Evolutionary conservation across 2,329 filamentous ascomycete genomes (phyloP).

Genomic region (Drechslerella dactyloides): DNA sequence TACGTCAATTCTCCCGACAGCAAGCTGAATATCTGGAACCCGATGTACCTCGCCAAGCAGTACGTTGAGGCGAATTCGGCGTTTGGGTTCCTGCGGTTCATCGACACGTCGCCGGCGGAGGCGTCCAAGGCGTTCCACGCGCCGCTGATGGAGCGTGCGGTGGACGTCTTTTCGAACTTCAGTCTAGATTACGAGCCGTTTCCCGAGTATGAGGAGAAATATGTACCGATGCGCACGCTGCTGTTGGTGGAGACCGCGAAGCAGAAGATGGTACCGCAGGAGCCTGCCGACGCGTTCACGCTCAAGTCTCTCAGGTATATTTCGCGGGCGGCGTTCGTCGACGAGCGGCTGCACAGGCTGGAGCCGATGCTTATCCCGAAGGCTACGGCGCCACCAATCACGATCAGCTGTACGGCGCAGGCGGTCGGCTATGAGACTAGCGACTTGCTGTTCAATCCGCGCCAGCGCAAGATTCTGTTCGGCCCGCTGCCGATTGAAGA

Average conservation of each 20-base stretch:
- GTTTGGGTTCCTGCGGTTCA: slow-evolving; percentile 91
- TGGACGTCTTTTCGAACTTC: slow-evolving; percentile 64
- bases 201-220: slow-evolving; percentile 62
- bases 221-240: slow-evolving; percentile 75
- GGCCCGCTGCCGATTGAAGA: slow-evolving; percentile 71
- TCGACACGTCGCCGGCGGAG: slow-evolving; percentile 76
- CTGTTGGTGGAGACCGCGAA: slow-evolving; percentile 69
- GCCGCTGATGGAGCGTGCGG: slow-evolving; percentile 75
- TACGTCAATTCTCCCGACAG: slow-evolving; percentile 68
- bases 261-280: slow-evolving; percentile 17
- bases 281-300: slow-evolving; percentile 26
- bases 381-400: slow-evolving; percentile 83
- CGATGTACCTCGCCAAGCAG: slow-evolving; percentile 75
- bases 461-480: slow-evolving; percentile 76
- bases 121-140: slow-evolving; percentile 72
- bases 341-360: slow-evolving; percentile 75
- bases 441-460: slow-evolving; percentile 76
- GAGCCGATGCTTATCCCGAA: slow-evolving; percentile 81
- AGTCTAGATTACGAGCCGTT: slow-evolving; percentile 51
- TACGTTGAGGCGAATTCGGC: slow-evolving; percentile 64
- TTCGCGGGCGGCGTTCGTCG: slow-evolving; percentile 68
- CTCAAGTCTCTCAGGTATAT: slow-evolving; percentile 75
- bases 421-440: slow-evolving; percentile 70
- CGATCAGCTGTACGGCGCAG: slow-evolving; percentile 76
- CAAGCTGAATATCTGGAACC: slow-evolving; percentile 88